These are phyloP conservation scores for Macroventuria anomochaeta DNA, from an alignment of 2,329 filamentous ascomycete genomes.

Conservation along the genomic window DNA sequence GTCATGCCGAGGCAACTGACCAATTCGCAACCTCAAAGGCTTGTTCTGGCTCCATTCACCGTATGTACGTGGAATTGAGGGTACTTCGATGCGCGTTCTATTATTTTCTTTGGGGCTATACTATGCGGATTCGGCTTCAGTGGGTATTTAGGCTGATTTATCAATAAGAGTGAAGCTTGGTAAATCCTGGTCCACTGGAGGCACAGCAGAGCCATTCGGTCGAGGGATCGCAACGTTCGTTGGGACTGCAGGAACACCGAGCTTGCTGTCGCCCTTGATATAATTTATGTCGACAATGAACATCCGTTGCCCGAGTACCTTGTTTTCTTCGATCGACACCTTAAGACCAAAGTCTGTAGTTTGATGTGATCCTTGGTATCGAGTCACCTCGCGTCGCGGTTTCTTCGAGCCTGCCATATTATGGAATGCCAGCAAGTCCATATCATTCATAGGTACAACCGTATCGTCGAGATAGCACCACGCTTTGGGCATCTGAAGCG, in stretches of 20 bases:
- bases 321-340: not conserved
- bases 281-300: slow-evolving; percentile 22
- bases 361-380: not conserved
- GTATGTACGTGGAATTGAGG: too few species aligned
- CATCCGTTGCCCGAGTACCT: slow-evolving; percentile 21
- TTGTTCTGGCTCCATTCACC: too few species aligned
- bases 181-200: too few species aligned
- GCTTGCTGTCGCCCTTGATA: not conserved
- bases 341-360: not conserved
- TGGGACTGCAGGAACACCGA: not conserved
- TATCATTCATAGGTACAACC: not conserved
- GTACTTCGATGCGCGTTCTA: too few species aligned
- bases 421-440: slow-evolving; percentile 10
- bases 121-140: too few species aligned
- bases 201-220: too few species aligned
- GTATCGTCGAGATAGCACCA: slow-evolving; percentile 19
- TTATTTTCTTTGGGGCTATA: too few species aligned
- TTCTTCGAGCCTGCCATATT: not conserved
- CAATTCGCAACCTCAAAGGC: too few species aligned
- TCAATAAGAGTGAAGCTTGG: too few species aligned
- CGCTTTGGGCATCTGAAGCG: not conserved
- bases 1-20: too few species aligned
- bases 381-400: not conserved
- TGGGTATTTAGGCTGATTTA: too few species aligned
- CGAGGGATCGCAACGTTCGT: too few species aligned